Evolutionary conservation across 2,329 filamentous ascomycete species (phyloP).

Genomic region (Penicillium expansum): DNA sequence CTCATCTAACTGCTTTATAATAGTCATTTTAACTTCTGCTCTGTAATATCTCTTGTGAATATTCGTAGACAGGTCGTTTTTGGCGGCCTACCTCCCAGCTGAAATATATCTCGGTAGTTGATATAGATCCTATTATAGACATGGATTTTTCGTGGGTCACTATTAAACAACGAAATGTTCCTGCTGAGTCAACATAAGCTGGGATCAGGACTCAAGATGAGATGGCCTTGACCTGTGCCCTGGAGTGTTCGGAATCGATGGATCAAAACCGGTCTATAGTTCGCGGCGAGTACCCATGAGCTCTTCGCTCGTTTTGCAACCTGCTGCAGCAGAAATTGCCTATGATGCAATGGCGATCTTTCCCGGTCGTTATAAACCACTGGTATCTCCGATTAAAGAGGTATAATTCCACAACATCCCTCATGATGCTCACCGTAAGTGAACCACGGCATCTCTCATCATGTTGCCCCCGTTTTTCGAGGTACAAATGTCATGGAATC

Average conservation of each 20-base stretch:
- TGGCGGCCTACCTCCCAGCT: background rate
- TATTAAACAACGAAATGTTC: too few species aligned
- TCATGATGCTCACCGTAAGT: background rate
- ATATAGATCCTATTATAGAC: too few species aligned
- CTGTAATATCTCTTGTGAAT: background rate
- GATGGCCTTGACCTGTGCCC: too few species aligned
- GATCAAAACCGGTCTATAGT: background rate
- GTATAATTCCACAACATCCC: background rate
- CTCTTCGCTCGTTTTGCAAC: too few species aligned
- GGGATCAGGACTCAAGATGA: too few species aligned
- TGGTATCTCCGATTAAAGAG: background rate
- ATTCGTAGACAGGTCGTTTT: background rate
- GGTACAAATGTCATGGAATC: background rate
- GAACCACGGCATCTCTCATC: background rate
- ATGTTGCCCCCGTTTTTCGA: background rate
- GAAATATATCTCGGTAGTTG: background rate
- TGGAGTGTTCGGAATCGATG: too few species aligned
- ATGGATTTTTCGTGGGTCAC: too few species aligned
- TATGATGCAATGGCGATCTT: background rate
- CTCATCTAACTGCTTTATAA: background rate
- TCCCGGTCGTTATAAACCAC: background rate
- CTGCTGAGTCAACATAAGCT: too few species aligned
- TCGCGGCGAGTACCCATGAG: background rate
- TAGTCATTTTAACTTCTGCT: too few species aligned
- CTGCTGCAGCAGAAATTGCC: too few species aligned